Evolutionary conservation across 495 filamentous ascomycete species (phyloP).

Genomic region (Bacidia rubella): DNA sequence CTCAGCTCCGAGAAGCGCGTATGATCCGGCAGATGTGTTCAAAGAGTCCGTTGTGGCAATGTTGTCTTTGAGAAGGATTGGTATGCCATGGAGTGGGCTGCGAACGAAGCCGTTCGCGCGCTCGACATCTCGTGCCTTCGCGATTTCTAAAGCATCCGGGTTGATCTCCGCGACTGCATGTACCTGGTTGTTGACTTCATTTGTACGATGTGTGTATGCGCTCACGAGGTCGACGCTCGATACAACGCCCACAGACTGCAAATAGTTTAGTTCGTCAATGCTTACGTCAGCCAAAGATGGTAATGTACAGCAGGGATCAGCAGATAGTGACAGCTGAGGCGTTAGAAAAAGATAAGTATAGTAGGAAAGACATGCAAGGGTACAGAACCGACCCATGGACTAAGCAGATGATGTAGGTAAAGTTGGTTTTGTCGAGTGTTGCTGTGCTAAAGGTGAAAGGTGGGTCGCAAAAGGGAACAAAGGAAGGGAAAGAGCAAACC

Average conservation of each 20-base stretch:
- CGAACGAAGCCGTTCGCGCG: slow-evolving; percentile 39
- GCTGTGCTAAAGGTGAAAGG: neutral
- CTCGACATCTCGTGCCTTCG: slow-evolving; percentile 42
- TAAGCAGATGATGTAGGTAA: neutral
- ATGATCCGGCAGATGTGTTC: slow-evolving; percentile 46
- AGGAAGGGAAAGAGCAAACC: neutral
- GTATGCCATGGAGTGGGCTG: slow-evolving; percentile 56
- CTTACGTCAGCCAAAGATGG: slow-evolving; percentile 9
- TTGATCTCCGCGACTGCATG: slow-evolving; percentile 32
- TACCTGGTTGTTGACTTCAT: slow-evolving; percentile 28
- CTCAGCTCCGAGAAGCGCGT: slow-evolving; percentile 46
- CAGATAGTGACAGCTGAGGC: neutral
- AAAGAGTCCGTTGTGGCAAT: slow-evolving; percentile 47
- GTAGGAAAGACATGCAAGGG: slow-evolving; percentile 8
- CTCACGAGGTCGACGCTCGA: slow-evolving; percentile 18
- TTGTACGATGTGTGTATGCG: slow-evolving; percentile 29
- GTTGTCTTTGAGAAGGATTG: slow-evolving; percentile 63
- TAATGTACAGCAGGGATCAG: slow-evolving; percentile 3
- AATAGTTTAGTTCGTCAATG: slow-evolving; percentile 9
- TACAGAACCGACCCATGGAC: slow-evolving; percentile 4
- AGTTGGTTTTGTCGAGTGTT: neutral
- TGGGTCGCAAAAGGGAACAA: neutral
- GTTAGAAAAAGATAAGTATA: slow-evolving; percentile 7
- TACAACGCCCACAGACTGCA: slow-evolving; percentile 7
- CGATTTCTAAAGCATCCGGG: slow-evolving; percentile 30